These are phyloP conservation scores for Acanthamoeba healyi DNA, from an alignment of 208 protist genomes.

Conservation along the genomic window DNA sequence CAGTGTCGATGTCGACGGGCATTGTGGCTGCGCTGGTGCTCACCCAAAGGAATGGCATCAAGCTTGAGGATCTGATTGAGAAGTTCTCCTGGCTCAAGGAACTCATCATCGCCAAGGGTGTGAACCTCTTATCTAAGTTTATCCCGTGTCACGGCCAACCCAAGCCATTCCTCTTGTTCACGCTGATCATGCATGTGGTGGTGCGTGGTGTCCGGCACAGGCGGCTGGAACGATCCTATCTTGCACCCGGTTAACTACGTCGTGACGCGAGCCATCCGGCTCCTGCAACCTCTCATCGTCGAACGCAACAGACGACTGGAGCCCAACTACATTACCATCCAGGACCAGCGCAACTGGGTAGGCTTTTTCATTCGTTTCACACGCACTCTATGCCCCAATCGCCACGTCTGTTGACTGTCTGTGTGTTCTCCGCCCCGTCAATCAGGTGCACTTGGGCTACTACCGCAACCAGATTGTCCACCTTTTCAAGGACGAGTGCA, in stretches of 20 bases:
- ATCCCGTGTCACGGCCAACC: no score
- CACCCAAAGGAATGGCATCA: constrained; percentile 68
- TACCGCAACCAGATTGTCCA: constrained; percentile 79
- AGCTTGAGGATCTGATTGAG: constrained; percentile 69
- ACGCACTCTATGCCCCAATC: no score
- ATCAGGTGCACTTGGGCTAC: constrained; percentile 57
- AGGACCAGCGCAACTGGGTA: constrained; percentile 57
- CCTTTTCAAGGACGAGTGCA: constrained; percentile 75
- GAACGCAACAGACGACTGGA: constrained; percentile 63
- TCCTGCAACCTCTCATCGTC: constrained; percentile 52
- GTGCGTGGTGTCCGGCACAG: background rate
- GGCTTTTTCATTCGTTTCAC: no score
- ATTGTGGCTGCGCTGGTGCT: constrained; percentile 69
- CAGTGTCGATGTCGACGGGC: constrained; percentile 71
- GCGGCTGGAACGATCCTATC: constrained; percentile 71
- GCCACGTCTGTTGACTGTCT: no score
- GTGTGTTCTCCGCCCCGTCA: no score
- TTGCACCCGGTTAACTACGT: constrained; percentile 70
- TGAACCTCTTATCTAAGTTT: background rate
- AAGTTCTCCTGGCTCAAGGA: constrained; percentile 72
- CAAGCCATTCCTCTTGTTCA: background rate
- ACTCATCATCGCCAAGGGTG: constrained; percentile 60
- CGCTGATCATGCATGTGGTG: background rate
- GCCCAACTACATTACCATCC: constrained; percentile 56
- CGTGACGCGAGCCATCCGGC: constrained; percentile 54